A percentile compares a stretch with the other conserved stretches of the same genome.
phyloP scores from a whole-genome alignment of 164 flowering plant species.

The Magnolia sinica region DNA sequence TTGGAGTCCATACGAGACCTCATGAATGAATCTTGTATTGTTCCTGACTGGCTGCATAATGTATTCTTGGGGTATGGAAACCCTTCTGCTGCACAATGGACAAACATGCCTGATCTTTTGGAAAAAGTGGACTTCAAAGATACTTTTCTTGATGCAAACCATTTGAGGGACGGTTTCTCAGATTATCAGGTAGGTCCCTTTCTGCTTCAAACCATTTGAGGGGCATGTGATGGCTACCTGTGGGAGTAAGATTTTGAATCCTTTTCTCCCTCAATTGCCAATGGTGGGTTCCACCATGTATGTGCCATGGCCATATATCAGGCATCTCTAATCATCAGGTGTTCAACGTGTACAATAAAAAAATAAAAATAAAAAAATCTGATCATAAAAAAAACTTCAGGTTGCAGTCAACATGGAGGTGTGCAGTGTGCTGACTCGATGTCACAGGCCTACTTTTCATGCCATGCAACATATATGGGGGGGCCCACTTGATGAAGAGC shows the following conservation, averaged over 20 bases:
- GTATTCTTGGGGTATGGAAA: slow-evolving; percentile 95
- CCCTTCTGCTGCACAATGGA: slow-evolving; percentile 99
- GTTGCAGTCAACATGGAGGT: neutral
- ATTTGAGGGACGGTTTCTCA: slow-evolving; percentile 66
- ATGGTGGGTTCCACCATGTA: neutral
- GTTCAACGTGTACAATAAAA: too few species aligned
- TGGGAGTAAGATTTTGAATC: neutral
- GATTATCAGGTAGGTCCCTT: slow-evolving; percentile 59
- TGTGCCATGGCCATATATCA: neutral
- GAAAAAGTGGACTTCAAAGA: slow-evolving; percentile 89
- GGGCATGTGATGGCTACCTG: neutral
- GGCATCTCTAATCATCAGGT: neutral
- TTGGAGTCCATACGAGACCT: slow-evolving; percentile 95
- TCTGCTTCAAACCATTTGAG: neutral
- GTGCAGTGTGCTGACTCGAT: neutral
- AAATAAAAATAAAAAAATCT: too few species aligned
- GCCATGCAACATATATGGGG: neutral
- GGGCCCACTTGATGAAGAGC: too few species aligned
- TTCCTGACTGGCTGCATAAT: slow-evolving; percentile 95
- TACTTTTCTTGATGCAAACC: slow-evolving; percentile 82
- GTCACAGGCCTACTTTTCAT: neutral
- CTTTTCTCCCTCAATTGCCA: neutral
- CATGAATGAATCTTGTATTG: slow-evolving; percentile 99
- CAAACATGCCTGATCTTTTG: slow-evolving; percentile 86
- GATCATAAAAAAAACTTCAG: neutral